Evolutionary conservation across 768 basidiomycete genomes (phyloP).

Genomic region (Podaxis sp.): DNA sequence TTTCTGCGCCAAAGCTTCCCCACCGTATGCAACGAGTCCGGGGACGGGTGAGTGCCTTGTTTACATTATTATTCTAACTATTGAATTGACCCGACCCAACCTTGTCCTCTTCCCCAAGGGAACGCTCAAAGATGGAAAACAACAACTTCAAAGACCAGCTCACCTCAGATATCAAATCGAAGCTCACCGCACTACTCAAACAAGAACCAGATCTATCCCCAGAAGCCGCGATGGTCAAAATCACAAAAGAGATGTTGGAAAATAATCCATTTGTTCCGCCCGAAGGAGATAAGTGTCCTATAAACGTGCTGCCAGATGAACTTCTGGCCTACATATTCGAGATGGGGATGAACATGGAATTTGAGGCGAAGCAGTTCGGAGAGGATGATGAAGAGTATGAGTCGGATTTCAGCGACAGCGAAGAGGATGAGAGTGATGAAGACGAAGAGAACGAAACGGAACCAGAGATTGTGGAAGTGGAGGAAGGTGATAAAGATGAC

Average conservation of each 20-base stretch:
- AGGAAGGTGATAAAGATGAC: conserved; percentile 23
- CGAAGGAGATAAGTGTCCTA: conserved; percentile 40
- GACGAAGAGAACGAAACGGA: conserved; percentile 31
- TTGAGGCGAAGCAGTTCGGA: conserved; percentile 32
- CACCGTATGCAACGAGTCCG: neutral
- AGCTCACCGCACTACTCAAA: conserved; percentile 25
- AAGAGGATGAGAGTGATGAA: conserved; percentile 34
- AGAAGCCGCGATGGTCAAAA: conserved; percentile 32
- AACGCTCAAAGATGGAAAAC: neutral
- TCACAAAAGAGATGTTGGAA: conserved; percentile 35
- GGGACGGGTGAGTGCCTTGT: neutral
- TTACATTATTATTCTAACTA: neutral
- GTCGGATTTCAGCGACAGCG: conserved; percentile 22
- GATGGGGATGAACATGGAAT: conserved; percentile 39
- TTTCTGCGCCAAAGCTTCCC: neutral
- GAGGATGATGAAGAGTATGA: conserved; percentile 37
- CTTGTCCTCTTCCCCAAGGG: neutral
- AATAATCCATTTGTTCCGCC: conserved; percentile 54
- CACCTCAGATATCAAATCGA: conserved; percentile 25
- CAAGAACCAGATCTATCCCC: conserved; percentile 28
- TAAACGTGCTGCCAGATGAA: conserved; percentile 56
- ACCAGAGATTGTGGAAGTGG: conserved; percentile 20
- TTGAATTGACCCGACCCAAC: neutral
- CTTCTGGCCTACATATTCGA: conserved; percentile 57
- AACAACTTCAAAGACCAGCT: conserved; percentile 21